Conservation (phyloP, 139 green algal species). For the Zygnema cylindricum region DNA sequence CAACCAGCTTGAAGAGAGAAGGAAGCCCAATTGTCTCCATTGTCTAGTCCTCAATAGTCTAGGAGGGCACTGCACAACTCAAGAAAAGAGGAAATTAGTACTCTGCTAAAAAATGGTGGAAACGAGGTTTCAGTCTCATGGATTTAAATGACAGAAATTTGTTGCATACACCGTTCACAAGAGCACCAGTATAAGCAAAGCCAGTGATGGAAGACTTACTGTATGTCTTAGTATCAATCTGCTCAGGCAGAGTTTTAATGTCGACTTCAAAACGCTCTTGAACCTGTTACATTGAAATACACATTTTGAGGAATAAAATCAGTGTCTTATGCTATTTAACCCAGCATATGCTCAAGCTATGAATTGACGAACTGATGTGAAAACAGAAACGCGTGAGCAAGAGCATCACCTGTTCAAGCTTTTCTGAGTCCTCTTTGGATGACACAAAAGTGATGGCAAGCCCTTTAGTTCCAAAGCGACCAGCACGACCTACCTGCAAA, state of each 20-base stretch:
- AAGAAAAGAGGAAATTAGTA: too few species aligned
- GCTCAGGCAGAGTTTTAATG: slow-evolving; percentile 94
- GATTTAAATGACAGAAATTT: too few species aligned
- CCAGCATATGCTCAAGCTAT: too few species aligned
- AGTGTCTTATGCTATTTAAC: background rate
- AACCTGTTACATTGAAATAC: slow-evolving; percentile 61
- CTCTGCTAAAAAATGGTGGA: too few species aligned
- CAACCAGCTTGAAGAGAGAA: too few species aligned
- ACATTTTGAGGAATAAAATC: background rate
- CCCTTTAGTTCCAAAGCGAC: slow-evolving; percentile 98
- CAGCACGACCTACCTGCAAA: slow-evolving; percentile 88
- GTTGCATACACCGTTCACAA: too few species aligned
- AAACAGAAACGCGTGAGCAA: background rate
- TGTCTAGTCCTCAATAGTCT: too few species aligned
- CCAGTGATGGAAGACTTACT: slow-evolving; percentile 67
- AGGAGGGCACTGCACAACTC: too few species aligned
- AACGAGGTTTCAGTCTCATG: too few species aligned
- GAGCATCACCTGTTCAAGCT: slow-evolving; percentile 76
- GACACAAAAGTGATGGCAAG: slow-evolving; percentile 98
- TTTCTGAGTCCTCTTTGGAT: slow-evolving; percentile 80
- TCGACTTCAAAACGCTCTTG: slow-evolving; percentile 99
- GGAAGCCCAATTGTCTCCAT: too few species aligned
- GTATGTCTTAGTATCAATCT: slow-evolving; percentile 90
- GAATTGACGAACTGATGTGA: too few species aligned
- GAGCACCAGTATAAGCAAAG: background rate